phyloP scores from a whole-genome alignment of 768 basidiomycete genomes.

The Holtermanniella nyarrowii region DNA sequence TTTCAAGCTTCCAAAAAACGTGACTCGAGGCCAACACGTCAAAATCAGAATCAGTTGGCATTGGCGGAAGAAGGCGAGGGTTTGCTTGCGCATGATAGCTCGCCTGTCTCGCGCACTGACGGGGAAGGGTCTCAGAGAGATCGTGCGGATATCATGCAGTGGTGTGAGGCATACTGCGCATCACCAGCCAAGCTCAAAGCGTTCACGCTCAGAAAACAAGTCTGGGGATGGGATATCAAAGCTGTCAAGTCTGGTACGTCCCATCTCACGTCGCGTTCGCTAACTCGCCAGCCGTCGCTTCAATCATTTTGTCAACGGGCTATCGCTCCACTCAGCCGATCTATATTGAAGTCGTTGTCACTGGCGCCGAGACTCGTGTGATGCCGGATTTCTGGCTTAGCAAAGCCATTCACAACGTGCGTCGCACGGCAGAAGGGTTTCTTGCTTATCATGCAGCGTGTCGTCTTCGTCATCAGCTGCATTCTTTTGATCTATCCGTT shows the following conservation, averaged over 20 bases:
- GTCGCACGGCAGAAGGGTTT: no score
- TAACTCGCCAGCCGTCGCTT: slow-evolving; percentile 12
- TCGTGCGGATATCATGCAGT: slow-evolving; percentile 39
- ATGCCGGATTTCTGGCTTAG: slow-evolving; percentile 55
- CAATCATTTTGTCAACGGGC: slow-evolving; percentile 21
- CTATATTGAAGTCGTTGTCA: slow-evolving; percentile 48
- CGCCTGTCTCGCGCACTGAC: no score
- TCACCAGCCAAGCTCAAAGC: slow-evolving; percentile 64
- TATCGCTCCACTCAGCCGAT: slow-evolving; percentile 35
- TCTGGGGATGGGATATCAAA: slow-evolving; percentile 53
- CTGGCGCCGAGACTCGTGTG: slow-evolving; percentile 51
- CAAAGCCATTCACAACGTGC: slow-evolving; percentile 15
- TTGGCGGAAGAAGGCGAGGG: no score
- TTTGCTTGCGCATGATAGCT: no score
- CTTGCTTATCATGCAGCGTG: not conserved
- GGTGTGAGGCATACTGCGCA: slow-evolving; percentile 74
- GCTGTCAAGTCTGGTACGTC: slow-evolving; percentile 38
- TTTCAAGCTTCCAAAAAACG: no score
- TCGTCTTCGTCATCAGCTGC: slow-evolving; percentile 57
- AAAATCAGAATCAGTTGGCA: no score
- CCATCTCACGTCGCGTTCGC: not conserved
- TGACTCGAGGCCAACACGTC: no score
- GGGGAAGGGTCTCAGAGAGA: no score
- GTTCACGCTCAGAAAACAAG: slow-evolving; percentile 60
- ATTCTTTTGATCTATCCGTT: slow-evolving; percentile 65